Percentiles rank a stretch among this genome's conserved stretches.
These are phyloP conservation scores for Cyanodermella asteris DNA, from an alignment of 2,329 filamentous ascomycete genomes.

Conservation along the genomic window DNA sequence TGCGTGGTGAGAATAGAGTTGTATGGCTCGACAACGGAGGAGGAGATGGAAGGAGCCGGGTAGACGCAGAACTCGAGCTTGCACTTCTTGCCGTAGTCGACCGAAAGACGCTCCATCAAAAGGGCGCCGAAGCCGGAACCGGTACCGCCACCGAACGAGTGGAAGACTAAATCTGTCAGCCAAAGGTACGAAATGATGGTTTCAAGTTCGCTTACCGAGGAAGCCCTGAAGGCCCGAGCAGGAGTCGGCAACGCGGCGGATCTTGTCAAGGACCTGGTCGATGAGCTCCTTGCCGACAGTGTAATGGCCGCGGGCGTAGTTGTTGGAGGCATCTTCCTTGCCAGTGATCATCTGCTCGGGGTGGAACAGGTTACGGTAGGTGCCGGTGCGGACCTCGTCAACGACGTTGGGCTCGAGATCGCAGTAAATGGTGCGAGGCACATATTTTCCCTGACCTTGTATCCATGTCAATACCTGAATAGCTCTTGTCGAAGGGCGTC, in stretches of 20 bases:
- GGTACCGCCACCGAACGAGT: constrained; percentile 98
- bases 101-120: constrained; percentile 94
- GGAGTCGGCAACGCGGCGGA: constrained; percentile 92
- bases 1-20: constrained; percentile 98
- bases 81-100: constrained; percentile 99
- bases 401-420: constrained; percentile 99
- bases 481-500: constrained; percentile 8
- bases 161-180: constrained; percentile 57
- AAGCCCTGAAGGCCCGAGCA: constrained; percentile 96
- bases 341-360: constrained; percentile 99
- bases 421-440: constrained; percentile 96
- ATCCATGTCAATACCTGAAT: not conserved
- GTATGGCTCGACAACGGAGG: constrained; percentile 97
- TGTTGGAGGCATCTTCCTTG: constrained; percentile 99
- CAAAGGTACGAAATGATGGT: not conserved
- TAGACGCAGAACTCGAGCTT: constrained; percentile 99
- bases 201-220: no score
- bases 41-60: constrained; percentile 89
- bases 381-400: constrained; percentile 93
- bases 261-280: constrained; percentile 92
- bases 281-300: constrained; percentile 99
- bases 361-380: constrained; percentile 94
- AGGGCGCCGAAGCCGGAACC: constrained; percentile 96
- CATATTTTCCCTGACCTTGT: constrained; percentile 90
- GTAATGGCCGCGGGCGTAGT: constrained; percentile 99